phyloP scores from a whole-genome alignment of 129 eudicot species.

The Smallanthus sonchifolius region DNA sequence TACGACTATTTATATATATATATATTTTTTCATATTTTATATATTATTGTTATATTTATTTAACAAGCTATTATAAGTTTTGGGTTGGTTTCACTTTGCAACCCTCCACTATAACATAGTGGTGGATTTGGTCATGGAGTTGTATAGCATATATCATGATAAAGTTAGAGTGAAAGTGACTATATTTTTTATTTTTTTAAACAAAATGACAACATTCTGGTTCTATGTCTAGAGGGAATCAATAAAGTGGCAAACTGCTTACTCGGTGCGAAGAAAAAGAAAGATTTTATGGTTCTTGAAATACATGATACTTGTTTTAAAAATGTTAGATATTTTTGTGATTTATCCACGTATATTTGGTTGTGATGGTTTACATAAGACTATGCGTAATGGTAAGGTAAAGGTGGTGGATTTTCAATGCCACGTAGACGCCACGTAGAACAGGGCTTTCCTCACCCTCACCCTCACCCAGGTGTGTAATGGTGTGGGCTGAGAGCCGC shows the following conservation, averaged over 20 bases:
- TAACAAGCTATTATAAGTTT: background rate
- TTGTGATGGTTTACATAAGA: too few relatives aligned
- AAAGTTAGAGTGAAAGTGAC: background rate
- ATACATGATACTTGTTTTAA: background rate
- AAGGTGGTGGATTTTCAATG: too few relatives aligned
- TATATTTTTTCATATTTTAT: background rate
- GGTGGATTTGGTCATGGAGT: slow-evolving; percentile 27
- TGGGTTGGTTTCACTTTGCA: slow-evolving; percentile 18
- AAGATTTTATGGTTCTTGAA: background rate
- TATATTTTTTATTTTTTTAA: background rate
- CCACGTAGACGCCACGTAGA: too few relatives aligned
- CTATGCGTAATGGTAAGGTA: too few relatives aligned
- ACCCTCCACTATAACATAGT: slow-evolving; percentile 26
- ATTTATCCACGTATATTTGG: background rate
- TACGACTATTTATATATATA: slow-evolving; percentile 26
- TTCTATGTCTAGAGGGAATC: background rate
- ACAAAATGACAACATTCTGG: background rate
- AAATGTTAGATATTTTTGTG: background rate
- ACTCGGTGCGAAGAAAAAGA: background rate
- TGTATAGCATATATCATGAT: background rate
- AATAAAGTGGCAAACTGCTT: background rate
- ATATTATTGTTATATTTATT: background rate
- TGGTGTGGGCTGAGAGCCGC: too few relatives aligned
- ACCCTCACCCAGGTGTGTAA: too few relatives aligned
- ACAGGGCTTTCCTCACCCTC: too few relatives aligned